A percentile compares a stretch with the other conserved stretches of the same genome.
Conservation (phyloP, 192 early-diverging fungal genomes). For the Coemansia erecta region DNA sequence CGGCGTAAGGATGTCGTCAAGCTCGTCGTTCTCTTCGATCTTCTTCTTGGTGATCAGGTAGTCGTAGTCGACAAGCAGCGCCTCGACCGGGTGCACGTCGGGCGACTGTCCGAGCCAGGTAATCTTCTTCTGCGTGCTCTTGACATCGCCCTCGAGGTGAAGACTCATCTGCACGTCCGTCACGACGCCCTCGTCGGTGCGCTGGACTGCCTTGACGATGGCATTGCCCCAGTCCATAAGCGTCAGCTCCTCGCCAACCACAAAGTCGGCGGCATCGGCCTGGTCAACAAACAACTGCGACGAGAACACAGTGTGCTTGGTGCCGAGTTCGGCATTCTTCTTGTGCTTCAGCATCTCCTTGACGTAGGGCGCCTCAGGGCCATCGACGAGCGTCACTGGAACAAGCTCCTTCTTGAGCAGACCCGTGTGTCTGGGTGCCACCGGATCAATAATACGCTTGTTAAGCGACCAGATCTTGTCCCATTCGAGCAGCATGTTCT, state of each 20-base stretch:
- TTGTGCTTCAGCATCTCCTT: slow-evolving; percentile 80
- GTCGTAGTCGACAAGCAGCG: slow-evolving; percentile 86
- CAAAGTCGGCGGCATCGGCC: slow-evolving; percentile 81
- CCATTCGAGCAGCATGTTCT: slow-evolving; percentile 92
- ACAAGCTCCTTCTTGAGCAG: slow-evolving; percentile 67
- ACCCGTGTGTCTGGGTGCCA: slow-evolving; percentile 89
- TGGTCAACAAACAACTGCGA: slow-evolving; percentile 78
- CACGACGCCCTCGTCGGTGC: slow-evolving; percentile 57
- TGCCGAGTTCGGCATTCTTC: slow-evolving; percentile 93
- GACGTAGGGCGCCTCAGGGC: slow-evolving; percentile 50
- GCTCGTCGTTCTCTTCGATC: slow-evolving; percentile 86
- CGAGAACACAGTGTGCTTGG: slow-evolving; percentile 79
- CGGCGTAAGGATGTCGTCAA: slow-evolving; percentile 80
- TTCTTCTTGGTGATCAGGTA: slow-evolving; percentile 98
- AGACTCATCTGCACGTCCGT: slow-evolving; percentile 64
- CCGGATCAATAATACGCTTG: slow-evolving; percentile 94
- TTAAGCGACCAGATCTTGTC: slow-evolving; percentile 99
- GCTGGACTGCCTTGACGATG: slow-evolving; percentile 74
- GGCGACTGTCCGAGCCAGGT: slow-evolving; percentile 82
- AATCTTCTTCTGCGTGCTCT: slow-evolving; percentile 98
- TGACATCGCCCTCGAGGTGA: slow-evolving; percentile 93
- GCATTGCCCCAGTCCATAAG: slow-evolving; percentile 99
- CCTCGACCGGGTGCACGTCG: slow-evolving; percentile 61
- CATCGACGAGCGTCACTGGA: slow-evolving; percentile 60
- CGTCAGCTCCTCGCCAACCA: slow-evolving; percentile 88